Conservation (phyloP, 2,329 filamentous ascomycete genomes). For the Chlorencoelia australis region DNA sequence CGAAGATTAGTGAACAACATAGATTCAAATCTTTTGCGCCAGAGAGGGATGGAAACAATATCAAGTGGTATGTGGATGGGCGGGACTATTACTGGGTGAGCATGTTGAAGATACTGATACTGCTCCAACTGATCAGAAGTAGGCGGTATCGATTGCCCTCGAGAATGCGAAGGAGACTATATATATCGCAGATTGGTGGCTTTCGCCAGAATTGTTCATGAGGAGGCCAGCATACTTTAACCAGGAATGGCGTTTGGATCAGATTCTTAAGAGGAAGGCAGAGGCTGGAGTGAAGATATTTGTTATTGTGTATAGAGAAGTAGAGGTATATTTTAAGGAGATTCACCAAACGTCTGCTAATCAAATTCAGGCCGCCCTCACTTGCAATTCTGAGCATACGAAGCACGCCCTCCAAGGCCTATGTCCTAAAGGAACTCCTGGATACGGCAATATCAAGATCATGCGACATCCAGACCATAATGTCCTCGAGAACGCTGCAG, state of each 20-base stretch:
- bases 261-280: constrained; percentile 75
- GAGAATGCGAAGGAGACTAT: constrained; percentile 86
- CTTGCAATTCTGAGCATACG: constrained; percentile 87
- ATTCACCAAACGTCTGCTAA: constrained; percentile 2
- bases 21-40: constrained; percentile 89
- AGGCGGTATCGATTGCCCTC: constrained; percentile 77
- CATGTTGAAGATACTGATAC: constrained; percentile 4
- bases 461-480: constrained; percentile 95
- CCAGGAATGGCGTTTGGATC: constrained; percentile 80
- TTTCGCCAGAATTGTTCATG: constrained; percentile 80
- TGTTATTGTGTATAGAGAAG: constrained; percentile 83
- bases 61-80: constrained; percentile 97
- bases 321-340: constrained; percentile 17
- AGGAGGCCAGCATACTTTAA: constrained; percentile 73
- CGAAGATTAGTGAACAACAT: constrained; percentile 59
- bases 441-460: constrained; percentile 78
- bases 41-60: constrained; percentile 69
- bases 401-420: constrained; percentile 74
- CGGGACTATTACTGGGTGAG: constrained; percentile 81
- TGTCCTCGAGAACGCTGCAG: constrained; percentile 81
- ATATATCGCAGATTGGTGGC: constrained; percentile 96
- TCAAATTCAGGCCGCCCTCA: constrained; percentile 60
- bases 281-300: constrained; percentile 93
- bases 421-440: constrained; percentile 71
- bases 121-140: not conserved